Evolutionary conservation across 73 alveolate genomes (phyloP), one percentile per base, ranked within the genome.

Genomic region (Stentor coeruleus): DNA sequence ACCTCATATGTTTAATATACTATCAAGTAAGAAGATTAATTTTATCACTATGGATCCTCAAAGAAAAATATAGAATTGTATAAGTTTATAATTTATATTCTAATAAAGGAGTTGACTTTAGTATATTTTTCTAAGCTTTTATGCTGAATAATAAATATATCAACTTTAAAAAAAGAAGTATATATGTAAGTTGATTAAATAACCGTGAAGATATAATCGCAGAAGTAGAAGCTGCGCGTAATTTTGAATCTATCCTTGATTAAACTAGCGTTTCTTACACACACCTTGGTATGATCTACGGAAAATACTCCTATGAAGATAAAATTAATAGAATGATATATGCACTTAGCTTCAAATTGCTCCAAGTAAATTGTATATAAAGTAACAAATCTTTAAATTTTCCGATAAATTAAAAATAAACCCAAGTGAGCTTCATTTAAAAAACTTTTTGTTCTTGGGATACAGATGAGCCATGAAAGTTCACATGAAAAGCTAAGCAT

Each of bases 291-390:
- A 20, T 57, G 35, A 20, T 20, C 28, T 20, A 20, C 73, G 35
- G 73, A n/a, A 57, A 57, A 31, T 57, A 57, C 73, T 57, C 73
- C 1, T 57, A 57, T 31, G 73, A n/a, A 57, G 73, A 31, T n/a
- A 31, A 57, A 31, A 57, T 57, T 57, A 57, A 31, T 57, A 31
- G 73, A n/a, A 31, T 20, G 73, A 57, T 57, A 31, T 57, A 20
- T n/a, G 15, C 15, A 57, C 15, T 2, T 31, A 57, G 15, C 73
- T 57, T 2, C 1, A 2, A n/a, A n/a, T 57, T 31, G 28, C 15
- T 1, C 35, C 28, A 57, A 31, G 28, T 20, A 57, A 57, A 20
- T 20, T 31, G 0, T n/a, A n/a, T 57, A n/a, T 20, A 57, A 57
- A 57, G 1, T 31, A n/a, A 57, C 15, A 57, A 57, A 31, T 57